Evolutionary conservation across 257 asterid species (phyloP).

Genomic region (Salvia miltiorrhiza): DNA sequence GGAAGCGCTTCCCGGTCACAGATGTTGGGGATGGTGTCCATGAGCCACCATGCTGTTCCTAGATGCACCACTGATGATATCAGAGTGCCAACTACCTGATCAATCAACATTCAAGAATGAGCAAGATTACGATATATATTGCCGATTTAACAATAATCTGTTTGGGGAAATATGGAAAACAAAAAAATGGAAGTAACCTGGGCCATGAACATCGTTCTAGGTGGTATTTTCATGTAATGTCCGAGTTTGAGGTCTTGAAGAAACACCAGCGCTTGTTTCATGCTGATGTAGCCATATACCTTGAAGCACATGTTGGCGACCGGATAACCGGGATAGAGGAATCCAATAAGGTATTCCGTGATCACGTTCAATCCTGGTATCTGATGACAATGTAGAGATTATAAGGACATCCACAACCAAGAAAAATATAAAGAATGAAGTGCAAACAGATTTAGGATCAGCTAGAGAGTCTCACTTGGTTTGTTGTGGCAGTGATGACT

Average conservation of each 20-base stretch:
- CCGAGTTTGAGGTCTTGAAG: constrained; percentile 95
- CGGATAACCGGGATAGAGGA: constrained; percentile 96
- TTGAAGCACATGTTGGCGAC: constrained; percentile 98
- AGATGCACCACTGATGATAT: constrained; percentile 69
- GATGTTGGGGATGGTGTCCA: constrained; percentile 74
- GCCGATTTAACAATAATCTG: too few relatives aligned
- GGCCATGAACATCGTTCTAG: constrained; percentile 94
- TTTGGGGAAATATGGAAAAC: too few relatives aligned
- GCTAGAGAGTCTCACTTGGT: constrained; percentile 54
- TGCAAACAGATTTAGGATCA: not conserved
- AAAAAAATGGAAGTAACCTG: constrained; percentile 48
- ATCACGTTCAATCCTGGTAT: constrained; percentile 89
- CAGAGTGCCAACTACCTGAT: constrained; percentile 76
- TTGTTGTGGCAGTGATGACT: constrained; percentile 81
- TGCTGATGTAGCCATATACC: constrained; percentile 88
- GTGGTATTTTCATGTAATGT: constrained; percentile 96
- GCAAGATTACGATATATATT: not conserved
- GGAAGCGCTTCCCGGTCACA: constrained; percentile 69
- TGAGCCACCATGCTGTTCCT: constrained; percentile 96
- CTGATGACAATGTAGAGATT: constrained; percentile 25
- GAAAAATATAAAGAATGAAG: not conserved
- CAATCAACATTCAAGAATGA: constrained; percentile 9
- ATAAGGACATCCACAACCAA: not conserved
- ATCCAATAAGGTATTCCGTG: constrained; percentile 94
- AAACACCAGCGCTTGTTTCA: constrained; percentile 82